Percentiles rank a stretch among this genome's conserved stretches.
These are phyloP conservation scores for Russula dissimulans DNA, from an alignment of 768 basidiomycete genomes.

Conservation along the genomic window DNA sequence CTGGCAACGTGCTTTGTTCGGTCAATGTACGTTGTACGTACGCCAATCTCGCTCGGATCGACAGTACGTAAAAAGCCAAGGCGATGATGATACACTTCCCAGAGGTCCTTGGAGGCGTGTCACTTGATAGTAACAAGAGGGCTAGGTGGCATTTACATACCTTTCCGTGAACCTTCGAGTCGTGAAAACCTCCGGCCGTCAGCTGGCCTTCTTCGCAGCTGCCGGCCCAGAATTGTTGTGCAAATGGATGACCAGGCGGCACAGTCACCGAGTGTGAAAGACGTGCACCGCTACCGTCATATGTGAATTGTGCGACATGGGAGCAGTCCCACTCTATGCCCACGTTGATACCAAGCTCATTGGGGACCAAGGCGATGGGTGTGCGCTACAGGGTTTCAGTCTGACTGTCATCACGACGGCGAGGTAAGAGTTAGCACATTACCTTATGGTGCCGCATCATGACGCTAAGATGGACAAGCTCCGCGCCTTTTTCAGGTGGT, in stretches of 20 bases:
- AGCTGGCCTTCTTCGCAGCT: constrained; percentile 40
- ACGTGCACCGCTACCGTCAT: constrained; percentile 27
- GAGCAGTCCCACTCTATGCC: constrained; percentile 33
- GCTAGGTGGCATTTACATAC: constrained; percentile 12
- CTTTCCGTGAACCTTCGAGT: constrained; percentile 35
- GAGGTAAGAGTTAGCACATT: not conserved
- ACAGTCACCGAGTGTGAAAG: constrained; percentile 33
- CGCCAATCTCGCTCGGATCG: constrained; percentile 29
- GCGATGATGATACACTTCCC: constrained; percentile 32
- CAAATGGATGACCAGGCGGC: constrained; percentile 36
- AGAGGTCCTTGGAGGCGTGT: constrained; percentile 32
- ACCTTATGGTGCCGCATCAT: constrained; percentile 42
- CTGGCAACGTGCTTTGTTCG: constrained; percentile 40
- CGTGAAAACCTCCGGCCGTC: constrained; percentile 34
- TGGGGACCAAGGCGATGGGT: constrained; percentile 38
- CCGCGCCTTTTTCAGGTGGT: constrained; percentile 28
- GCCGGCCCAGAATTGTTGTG: constrained; percentile 36
- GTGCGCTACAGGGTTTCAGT: constrained; percentile 28
- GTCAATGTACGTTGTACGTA: constrained; percentile 35
- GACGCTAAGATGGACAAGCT: constrained; percentile 33
- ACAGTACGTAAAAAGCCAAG: constrained; percentile 33
- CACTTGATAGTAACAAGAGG: not conserved
- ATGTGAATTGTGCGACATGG: constrained; percentile 30
- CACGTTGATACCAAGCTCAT: constrained; percentile 33
- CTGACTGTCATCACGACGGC: not conserved